Conservation (phyloP, 257 asterid species). For the Anisodus acutangulus region DNA sequence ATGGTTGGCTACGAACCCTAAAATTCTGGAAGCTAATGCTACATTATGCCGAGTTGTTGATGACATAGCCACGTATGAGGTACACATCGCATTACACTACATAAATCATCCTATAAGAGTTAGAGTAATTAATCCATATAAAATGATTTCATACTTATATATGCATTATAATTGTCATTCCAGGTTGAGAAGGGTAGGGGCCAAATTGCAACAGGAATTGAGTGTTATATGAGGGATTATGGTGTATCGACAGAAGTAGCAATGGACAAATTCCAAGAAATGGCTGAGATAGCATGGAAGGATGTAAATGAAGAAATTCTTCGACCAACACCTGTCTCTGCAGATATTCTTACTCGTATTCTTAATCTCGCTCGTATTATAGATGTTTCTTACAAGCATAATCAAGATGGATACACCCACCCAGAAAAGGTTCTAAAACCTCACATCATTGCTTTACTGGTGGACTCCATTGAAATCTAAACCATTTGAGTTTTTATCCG, state of each 20-base stretch:
- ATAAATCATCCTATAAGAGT: neutral
- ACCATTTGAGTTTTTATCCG: too few relatives aligned
- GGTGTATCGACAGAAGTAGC: conserved; percentile 48
- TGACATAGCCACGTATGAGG: conserved; percentile 47
- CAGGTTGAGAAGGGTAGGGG: conserved; percentile 55
- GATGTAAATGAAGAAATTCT: conserved; percentile 51
- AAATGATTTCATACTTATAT: neutral
- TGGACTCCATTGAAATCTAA: conserved; percentile 29
- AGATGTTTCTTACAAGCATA: conserved; percentile 46
- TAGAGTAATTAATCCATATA: neutral
- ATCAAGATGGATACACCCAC: conserved; percentile 52
- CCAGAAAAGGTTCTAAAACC: conserved; percentile 34
- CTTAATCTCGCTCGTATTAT: conserved; percentile 44
- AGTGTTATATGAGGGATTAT: conserved; percentile 55
- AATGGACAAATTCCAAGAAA: conserved; percentile 37
- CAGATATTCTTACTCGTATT: conserved; percentile 35
- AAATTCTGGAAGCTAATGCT: conserved; percentile 2
- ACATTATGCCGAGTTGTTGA: conserved; percentile 43
- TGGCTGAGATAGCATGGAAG: conserved; percentile 56
- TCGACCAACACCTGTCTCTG: conserved; percentile 31
- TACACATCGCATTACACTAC: neutral
- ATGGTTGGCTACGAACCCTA: conserved; percentile 28
- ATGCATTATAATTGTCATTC: neutral
- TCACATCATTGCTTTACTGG: conserved; percentile 34
- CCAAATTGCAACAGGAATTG: conserved; percentile 52